These are phyloP conservation scores for Cladophialophora chaetospira DNA, from an alignment of 2,329 filamentous ascomycete genomes.

Conservation along the genomic window DNA sequence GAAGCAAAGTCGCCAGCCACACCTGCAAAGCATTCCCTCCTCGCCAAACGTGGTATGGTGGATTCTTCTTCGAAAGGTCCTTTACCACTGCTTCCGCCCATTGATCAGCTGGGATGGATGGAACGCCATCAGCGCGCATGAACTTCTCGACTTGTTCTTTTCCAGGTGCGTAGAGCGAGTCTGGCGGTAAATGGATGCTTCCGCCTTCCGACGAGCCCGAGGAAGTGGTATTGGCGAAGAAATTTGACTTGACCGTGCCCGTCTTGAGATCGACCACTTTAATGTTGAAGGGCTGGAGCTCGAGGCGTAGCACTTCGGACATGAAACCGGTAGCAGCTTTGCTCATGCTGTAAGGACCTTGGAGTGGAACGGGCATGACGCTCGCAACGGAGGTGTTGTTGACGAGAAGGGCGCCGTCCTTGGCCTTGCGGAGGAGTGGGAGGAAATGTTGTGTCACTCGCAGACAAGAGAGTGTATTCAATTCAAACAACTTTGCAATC, in stretches of 20 bases:
- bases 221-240: conserved; percentile 7
- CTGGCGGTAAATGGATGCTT: background rate
- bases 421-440: conserved; percentile 45
- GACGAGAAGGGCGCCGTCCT: conserved; percentile 45
- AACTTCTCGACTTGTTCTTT: conserved; percentile 21
- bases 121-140: conserved; percentile 5
- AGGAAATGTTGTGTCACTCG: conserved; percentile 39
- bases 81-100: conserved; percentile 50
- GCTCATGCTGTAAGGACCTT: conserved; percentile 38
- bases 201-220: background rate
- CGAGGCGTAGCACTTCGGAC: conserved; percentile 42
- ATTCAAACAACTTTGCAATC: conserved; percentile 42
- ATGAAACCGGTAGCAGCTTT: conserved; percentile 36
- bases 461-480: conserved; percentile 46
- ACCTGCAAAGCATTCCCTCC: conserved; percentile 14
- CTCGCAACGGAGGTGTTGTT: conserved; percentile 42
- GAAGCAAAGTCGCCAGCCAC: conserved; percentile 12
- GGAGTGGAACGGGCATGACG: conserved; percentile 37
- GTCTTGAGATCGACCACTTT: conserved; percentile 35
- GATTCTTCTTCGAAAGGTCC: conserved; percentile 54
- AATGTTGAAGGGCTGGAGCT: conserved; percentile 37
- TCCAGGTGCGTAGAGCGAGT: conserved; percentile 12
- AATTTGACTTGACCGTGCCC: conserved; percentile 30
- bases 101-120: conserved; percentile 3
- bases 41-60: conserved; percentile 23